These are phyloP conservation scores for Phytophthora litchii DNA, from an alignment of 352 stramenopile genomes.

Conservation along the genomic window DNA sequence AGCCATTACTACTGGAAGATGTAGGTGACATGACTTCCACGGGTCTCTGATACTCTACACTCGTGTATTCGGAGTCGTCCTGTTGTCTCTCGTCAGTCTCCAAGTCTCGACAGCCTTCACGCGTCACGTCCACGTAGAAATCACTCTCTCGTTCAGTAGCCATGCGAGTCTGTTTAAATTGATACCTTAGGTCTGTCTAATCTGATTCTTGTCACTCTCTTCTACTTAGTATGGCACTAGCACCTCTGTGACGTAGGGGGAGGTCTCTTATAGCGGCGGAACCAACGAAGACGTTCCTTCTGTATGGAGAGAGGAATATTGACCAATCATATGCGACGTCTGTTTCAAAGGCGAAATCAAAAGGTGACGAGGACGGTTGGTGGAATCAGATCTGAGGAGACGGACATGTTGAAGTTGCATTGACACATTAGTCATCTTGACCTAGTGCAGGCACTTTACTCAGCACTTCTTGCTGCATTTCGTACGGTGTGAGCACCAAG, in stretches of 20 bases:
- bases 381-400: slow-evolving; percentile 27
- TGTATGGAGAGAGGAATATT: slow-evolving; percentile 7
- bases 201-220: slow-evolving; percentile 15
- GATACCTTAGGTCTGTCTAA: slow-evolving; percentile 8
- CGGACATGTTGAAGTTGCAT: slow-evolving; percentile 25
- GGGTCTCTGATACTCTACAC: slow-evolving; percentile 31
- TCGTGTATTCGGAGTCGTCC: slow-evolving; percentile 38
- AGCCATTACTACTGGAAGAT: slow-evolving; percentile 66
- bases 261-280: slow-evolving; percentile 7
- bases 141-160: slow-evolving; percentile 35
- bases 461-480: slow-evolving; percentile 66
- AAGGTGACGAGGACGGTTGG: slow-evolving; percentile 19
- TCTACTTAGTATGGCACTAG: too few species aligned
- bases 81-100: slow-evolving; percentile 25
- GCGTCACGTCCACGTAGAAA: slow-evolving; percentile 44
- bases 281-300: slow-evolving; percentile 17
- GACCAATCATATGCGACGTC: slow-evolving; percentile 10
- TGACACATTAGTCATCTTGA: neutral
- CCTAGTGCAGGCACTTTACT: slow-evolving; percentile 28
- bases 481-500: slow-evolving; percentile 67
- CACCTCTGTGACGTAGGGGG: neutral
- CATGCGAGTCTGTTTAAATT: slow-evolving; percentile 13
- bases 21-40: slow-evolving; percentile 54
- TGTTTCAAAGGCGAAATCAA: slow-evolving; percentile 22
- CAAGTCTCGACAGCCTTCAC: slow-evolving; percentile 28